Base-by-base conservation (phyloP, 2,329 filamentous ascomycete species). In the Conoideocrella luteorostrata region DNA sequence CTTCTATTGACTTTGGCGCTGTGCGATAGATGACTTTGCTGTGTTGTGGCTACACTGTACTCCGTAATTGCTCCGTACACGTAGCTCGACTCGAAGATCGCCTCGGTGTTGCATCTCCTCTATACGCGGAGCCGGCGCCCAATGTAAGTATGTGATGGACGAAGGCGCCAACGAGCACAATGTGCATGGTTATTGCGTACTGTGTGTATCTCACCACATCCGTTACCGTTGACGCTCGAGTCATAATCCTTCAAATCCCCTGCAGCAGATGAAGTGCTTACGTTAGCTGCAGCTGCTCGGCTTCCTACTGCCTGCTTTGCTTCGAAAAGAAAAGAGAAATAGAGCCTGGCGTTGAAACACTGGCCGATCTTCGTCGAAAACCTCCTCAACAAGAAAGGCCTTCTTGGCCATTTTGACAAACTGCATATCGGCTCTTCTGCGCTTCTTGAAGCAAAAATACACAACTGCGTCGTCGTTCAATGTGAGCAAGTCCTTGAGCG, bases 391-490 rank as follows among this genome's bases (percentile, higher is more conserved):
- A 12, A 66, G 54, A 56, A 89, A 89, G 28, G 70, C 64, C 65
- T 84, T 88, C 58, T 71, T 80, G 13, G 82, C 81, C 59, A 75
- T 75, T 62, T 84, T 86, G 59, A 89, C 73, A 57, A 88, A 88
- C 47, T 84, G 78, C 68, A 83, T 73, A 59, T 89, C 85, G 33
- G 85, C 93, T 47, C 88, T 77, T 58, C 93, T 80, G 53, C 93
- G 76, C 68, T 88, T 91, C 73, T 95, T 97, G 74, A 94, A 96
- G 69, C 91, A 95, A 67, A 98, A 97, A 64, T 80, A 84, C 37
- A 84, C 62, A 9, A 74, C 69, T 10, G 77, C 75, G 34, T 70
- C 63, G 18, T 84, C 84, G 62, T 84, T 89, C 34, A 89, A 75
- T 13, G 78, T 75, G 51, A 95, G 72, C 38, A 96, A 71, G 50